phyloP scores from a whole-genome alignment of 2,329 filamentous ascomycete genomes.

The Colletotrichum paranaense region DNA sequence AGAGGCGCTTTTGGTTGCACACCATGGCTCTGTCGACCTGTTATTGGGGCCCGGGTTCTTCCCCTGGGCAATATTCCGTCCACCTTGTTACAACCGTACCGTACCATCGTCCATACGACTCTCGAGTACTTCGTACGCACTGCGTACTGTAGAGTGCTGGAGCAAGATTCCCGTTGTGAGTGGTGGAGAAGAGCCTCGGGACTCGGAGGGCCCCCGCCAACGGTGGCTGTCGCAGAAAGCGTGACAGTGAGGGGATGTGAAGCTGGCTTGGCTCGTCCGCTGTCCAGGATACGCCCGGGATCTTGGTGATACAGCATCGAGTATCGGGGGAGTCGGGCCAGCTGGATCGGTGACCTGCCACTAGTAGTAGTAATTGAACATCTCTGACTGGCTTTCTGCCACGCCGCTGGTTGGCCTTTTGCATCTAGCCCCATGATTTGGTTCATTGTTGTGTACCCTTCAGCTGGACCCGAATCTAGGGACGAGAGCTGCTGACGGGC shows the following conservation, averaged over 20 bases:
- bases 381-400: not conserved
- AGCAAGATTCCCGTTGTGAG: not conserved
- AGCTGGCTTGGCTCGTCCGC: not conserved
- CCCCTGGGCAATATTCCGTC: not conserved
- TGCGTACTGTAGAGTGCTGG: no score
- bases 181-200: not conserved
- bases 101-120: not conserved
- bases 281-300: conserved; percentile 9
- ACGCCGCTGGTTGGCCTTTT: not conserved
- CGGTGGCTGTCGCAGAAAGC: conserved; percentile 10
- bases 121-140: not conserved
- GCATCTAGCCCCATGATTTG: not conserved
- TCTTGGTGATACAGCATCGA: conserved; percentile 3
- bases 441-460: not conserved
- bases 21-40: not conserved
- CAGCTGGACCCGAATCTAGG: not conserved
- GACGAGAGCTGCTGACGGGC: conserved; percentile 2
- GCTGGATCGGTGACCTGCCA: not conserved
- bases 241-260: conserved; percentile 15
- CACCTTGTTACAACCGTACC: not conserved
- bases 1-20: not conserved
- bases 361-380: not conserved
- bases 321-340: not conserved
- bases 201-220: not conserved
- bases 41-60: not conserved